A percentile compares a stretch with the other conserved stretches of the same genome.
phyloP scores from a whole-genome alignment of 768 basidiomycete species.

The Scleroderma citrinum region DNA sequence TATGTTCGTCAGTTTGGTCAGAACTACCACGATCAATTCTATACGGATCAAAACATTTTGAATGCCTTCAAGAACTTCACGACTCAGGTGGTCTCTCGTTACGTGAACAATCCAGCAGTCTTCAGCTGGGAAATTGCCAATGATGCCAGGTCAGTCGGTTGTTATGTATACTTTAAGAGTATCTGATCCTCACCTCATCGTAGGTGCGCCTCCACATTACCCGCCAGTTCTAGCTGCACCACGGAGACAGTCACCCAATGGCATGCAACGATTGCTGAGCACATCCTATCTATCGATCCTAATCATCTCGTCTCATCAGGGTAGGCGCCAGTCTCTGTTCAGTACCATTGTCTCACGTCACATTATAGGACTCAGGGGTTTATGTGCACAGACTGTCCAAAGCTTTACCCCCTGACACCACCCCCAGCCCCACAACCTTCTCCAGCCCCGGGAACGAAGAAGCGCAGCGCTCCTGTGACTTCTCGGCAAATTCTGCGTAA shows the following conservation, averaged over 20 bases:
- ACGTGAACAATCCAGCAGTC: constrained; percentile 46
- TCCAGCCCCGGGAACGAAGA: constrained; percentile 33
- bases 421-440: constrained; percentile 35
- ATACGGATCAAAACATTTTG: constrained; percentile 43
- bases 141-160: constrained; percentile 45
- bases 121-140: constrained; percentile 62
- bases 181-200: constrained; percentile 1
- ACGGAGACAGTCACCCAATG: constrained; percentile 51
- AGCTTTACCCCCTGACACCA: constrained; percentile 40
- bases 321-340: constrained; percentile 28
- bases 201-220: constrained; percentile 55
- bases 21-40: constrained; percentile 52
- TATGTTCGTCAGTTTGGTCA: constrained; percentile 48
- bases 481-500: constrained; percentile 42
- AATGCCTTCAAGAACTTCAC: constrained; percentile 54
- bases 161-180: neutral
- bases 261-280: constrained; percentile 42
- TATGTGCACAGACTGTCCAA: constrained; percentile 50
- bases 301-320: constrained; percentile 64
- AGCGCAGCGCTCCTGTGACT: constrained; percentile 41
- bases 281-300: constrained; percentile 44
- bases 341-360: neutral
- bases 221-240: constrained; percentile 37
- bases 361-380: constrained; percentile 47
- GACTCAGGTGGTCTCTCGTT: constrained; percentile 47